phyloP scores from a whole-genome alignment of 768 basidiomycete species.

The Leccinum sublutescens region DNA sequence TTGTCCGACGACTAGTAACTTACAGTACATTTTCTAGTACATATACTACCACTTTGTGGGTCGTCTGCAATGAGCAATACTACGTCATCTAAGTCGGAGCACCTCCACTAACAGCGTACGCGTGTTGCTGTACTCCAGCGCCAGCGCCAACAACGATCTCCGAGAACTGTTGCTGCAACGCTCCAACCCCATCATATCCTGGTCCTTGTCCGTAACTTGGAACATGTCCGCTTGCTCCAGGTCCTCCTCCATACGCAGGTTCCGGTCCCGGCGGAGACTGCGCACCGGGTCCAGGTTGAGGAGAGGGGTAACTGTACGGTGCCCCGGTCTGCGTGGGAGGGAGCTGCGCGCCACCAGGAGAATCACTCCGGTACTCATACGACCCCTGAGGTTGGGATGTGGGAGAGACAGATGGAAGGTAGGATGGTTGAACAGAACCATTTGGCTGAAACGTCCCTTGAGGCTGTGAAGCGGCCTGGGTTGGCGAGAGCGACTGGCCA shows the following conservation, averaged over 20 bases:
- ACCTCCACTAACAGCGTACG: slow-evolving; percentile 21
- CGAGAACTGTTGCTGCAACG: slow-evolving; percentile 31
- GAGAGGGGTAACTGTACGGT: slow-evolving; percentile 19
- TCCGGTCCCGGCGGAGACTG: slow-evolving; percentile 18
- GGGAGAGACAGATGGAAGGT: slow-evolving; percentile 8
- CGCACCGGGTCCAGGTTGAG: slow-evolving; percentile 9
- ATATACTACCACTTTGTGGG: neutral
- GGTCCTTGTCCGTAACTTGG: slow-evolving; percentile 17
- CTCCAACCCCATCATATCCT: slow-evolving; percentile 25
- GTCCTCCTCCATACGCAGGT: slow-evolving; percentile 19
- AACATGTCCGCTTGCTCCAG: slow-evolving; percentile 20
- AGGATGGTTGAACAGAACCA: slow-evolving; percentile 10
- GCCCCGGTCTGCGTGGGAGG: slow-evolving; percentile 6
- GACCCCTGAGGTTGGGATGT: slow-evolving; percentile 17
- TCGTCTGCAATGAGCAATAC: neutral
- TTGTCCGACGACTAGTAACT: neutral
- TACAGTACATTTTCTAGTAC: neutral
- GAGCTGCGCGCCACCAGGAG: slow-evolving; percentile 1
- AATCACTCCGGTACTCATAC: slow-evolving; percentile 23
- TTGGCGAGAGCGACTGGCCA: slow-evolving; percentile 16
- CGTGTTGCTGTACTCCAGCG: slow-evolving; percentile 20
- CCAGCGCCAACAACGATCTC: slow-evolving; percentile 29
- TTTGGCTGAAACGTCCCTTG: slow-evolving; percentile 18
- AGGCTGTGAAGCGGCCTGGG: slow-evolving; percentile 16
- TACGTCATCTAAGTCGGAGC: slow-evolving; percentile 14